Base-by-base conservation (phyloP, 2,329 filamentous ascomycete genomes). In the Scytalidium sp. region DNA sequence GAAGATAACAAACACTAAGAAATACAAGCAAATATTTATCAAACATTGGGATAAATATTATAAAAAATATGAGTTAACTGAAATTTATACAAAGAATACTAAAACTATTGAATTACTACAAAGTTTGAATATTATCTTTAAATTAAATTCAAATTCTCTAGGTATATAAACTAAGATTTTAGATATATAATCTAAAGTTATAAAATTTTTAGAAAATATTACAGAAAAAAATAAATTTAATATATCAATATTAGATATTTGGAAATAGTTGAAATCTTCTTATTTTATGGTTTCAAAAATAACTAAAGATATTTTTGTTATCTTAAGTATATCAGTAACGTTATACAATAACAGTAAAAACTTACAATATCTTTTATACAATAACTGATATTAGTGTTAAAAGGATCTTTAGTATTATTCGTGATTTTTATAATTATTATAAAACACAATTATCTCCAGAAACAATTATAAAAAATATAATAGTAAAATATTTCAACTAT, bases 321-420 rank as follows among this genome's bases (percentile, higher is more conserved):
- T 36, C 10, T 6, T 39, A 36, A 36, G 22, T 36, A 20, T 23
- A 46, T 32, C 17, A 9, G 17, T 46, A 46, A 46, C 39, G 19
- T 46, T 19, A 40, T 32, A 46, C 19, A 19, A 13, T 41, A 40
- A 17, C 39, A 20, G 13, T 46, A 32, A 32, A 46, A 19, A 36
- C 22, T 36, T 46, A 36, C 17, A 36, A 48, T 6, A 19, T 11
- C 27, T 48, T 25, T 6, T 41, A 25, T n/a, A n/a, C n/a, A 6
- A 48, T 27, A 44, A 27, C 27, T 45, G 42, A 25, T 15, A 48
- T 25, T 48, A 32, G 10, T 48, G n/a, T n/a, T n/a, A n/a, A n/a
- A n/a, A n/a, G n/a, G n/a, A n/a, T n/a, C n/a, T n/a, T 48, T n/a
- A 20, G 25, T 48, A 44, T 42, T 42, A 23, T 25, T 48, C 9